A percentile compares a stretch with the other conserved stretches of the same genome.
These are phyloP conservation scores for Krasilnikovozyma curviuscula DNA, from an alignment of 768 basidiomycete species.

Conservation along the genomic window DNA sequence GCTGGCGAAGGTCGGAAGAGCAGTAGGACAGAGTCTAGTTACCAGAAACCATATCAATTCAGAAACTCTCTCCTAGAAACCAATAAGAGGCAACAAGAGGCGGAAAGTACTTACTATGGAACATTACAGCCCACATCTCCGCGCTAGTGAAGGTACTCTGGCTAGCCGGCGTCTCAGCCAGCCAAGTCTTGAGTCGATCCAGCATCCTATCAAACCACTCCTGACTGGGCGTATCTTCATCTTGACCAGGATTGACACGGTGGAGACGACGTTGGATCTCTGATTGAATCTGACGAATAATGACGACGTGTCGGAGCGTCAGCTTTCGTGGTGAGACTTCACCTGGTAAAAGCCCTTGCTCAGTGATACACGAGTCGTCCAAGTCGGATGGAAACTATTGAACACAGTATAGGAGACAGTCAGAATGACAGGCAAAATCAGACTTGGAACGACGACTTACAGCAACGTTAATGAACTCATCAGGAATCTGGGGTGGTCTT, in stretches of 20 bases:
- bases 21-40: constrained; percentile 24
- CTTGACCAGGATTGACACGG: constrained; percentile 18
- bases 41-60: not conserved
- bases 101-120: constrained; percentile 24
- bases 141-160: constrained; percentile 22
- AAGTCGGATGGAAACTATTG: constrained; percentile 19
- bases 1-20: constrained; percentile 27
- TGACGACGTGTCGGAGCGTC: constrained; percentile 19
- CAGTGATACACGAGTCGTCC: constrained; percentile 22
- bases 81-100: not conserved
- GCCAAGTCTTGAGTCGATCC: constrained; percentile 24
- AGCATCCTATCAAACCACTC: constrained; percentile 26
- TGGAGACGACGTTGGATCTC: constrained; percentile 24
- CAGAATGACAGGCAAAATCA: not conserved
- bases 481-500: constrained; percentile 25
- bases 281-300: constrained; percentile 25
- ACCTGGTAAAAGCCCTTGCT: not conserved
- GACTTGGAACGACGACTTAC: constrained; percentile 13
- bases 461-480: constrained; percentile 26
- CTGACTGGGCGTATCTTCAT: constrained; percentile 12
- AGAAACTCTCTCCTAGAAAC: not conserved
- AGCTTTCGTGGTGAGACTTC: not conserved
- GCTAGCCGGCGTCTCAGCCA: constrained; percentile 24
- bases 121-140: constrained; percentile 26
- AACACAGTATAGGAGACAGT: not conserved